Evolutionary conservation across 1,139 yeast genomes (phyloP).

Genomic region (Saccharomyces hybrid): DNA sequence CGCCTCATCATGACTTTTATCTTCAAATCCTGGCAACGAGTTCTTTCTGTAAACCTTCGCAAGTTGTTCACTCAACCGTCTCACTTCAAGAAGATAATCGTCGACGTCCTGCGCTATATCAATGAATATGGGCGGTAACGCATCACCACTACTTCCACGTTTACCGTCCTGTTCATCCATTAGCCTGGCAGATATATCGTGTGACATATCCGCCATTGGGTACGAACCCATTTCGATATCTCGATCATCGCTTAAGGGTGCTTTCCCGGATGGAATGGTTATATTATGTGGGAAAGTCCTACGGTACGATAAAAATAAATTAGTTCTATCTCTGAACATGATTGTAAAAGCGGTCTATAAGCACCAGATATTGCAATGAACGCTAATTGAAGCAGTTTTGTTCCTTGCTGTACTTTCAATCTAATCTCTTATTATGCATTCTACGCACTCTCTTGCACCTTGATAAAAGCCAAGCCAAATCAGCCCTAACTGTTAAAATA

Average conservation of each 20-base stretch:
- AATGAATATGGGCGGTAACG: slow-evolving; percentile 70
- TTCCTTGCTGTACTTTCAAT: neutral
- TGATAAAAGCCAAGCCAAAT: neutral
- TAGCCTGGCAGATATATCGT: slow-evolving; percentile 19
- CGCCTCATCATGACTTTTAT: slow-evolving; percentile 60
- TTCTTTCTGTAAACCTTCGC: slow-evolving; percentile 71
- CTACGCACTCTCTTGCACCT: neutral
- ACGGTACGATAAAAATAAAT: slow-evolving; percentile 61
- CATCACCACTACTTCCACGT: slow-evolving; percentile 39
- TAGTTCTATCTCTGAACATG: slow-evolving; percentile 72
- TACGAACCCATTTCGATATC: slow-evolving; percentile 14
- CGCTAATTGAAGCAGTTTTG: neutral
- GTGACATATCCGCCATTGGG: slow-evolving; percentile 13
- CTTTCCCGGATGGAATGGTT: neutral
- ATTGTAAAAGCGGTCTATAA: neutral
- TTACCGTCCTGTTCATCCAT: slow-evolving; percentile 10
- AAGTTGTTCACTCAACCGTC: slow-evolving; percentile 43
- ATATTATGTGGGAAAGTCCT: slow-evolving; percentile 56
- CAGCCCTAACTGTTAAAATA: neutral
- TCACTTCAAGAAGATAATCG: slow-evolving; percentile 44
- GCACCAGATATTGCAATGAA: neutral
- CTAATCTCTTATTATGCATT: neutral
- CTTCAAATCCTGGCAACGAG: slow-evolving; percentile 78
- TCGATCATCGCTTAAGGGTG: slow-evolving; percentile 8
- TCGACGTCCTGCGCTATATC: slow-evolving; percentile 72